Evolutionary conservation across 192 early-diverging fungal genomes (phyloP).

Genomic region (Coemansia sp.): DNA sequence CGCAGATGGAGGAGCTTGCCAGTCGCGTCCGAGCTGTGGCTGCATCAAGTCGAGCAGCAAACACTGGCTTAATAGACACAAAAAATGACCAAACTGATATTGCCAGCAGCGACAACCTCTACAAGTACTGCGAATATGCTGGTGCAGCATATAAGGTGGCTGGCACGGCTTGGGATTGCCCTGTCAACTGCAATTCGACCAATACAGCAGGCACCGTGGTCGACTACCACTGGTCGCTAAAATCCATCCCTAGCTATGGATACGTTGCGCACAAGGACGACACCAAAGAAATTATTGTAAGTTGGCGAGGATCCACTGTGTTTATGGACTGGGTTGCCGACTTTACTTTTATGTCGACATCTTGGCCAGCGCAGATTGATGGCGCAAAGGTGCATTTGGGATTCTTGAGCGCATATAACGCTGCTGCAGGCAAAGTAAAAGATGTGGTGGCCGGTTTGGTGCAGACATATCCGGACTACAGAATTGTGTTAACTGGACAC

Average conservation of each 20-base stretch:
- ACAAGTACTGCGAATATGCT: slow-evolving; percentile 33
- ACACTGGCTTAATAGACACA: background rate
- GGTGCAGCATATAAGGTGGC: slow-evolving; percentile 43
- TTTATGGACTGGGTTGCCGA: slow-evolving; percentile 28
- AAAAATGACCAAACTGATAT: background rate
- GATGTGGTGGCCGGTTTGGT: slow-evolving; percentile 14
- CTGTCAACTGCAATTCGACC: slow-evolving; percentile 24
- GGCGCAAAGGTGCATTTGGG: slow-evolving; percentile 41
- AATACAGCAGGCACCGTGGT: slow-evolving; percentile 35
- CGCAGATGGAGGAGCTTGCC: background rate
- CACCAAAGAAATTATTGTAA: slow-evolving; percentile 16
- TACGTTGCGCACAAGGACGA: slow-evolving; percentile 39
- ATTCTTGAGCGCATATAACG: slow-evolving; percentile 32
- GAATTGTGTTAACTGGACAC: slow-evolving; percentile 35
- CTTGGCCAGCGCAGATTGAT: slow-evolving; percentile 22
- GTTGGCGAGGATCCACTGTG: slow-evolving; percentile 24
- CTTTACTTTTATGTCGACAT: slow-evolving; percentile 9
- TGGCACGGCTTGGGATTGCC: slow-evolving; percentile 29
- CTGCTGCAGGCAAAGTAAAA: background rate
- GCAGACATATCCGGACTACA: slow-evolving; percentile 31
- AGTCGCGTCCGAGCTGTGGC: background rate
- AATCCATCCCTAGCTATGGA: slow-evolving; percentile 23
- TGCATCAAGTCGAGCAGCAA: background rate
- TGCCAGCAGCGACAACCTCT: background rate
- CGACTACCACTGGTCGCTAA: slow-evolving; percentile 34